Conservation (phyloP, 2,329 filamentous ascomycete species). For the Alternaria triticimaculans region DNA sequence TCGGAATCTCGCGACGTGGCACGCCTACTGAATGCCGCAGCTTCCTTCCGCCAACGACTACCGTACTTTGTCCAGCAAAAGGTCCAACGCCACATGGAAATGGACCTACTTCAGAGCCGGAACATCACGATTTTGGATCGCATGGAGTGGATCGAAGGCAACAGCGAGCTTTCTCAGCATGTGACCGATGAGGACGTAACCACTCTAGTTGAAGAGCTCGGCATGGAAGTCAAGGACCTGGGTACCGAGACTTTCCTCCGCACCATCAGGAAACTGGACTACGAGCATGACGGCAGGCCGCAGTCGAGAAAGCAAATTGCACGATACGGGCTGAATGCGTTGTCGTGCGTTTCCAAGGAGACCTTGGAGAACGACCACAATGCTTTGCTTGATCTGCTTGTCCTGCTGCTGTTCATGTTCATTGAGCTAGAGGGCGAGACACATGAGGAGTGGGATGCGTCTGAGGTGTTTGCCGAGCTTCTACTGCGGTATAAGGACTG, state of each 20-base stretch:
- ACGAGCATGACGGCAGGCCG: conserved; percentile 44
- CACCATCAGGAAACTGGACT: conserved; percentile 58
- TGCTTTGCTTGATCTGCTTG: conserved; percentile 80
- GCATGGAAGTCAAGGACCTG: conserved; percentile 54
- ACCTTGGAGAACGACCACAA: conserved; percentile 74
- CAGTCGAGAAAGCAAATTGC: conserved; percentile 63
- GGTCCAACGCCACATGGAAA: conserved; percentile 70
- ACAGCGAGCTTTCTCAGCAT: conserved; percentile 77
- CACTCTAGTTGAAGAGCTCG: conserved; percentile 67
- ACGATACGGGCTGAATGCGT: conserved; percentile 75
- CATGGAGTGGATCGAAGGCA: conserved; percentile 79
- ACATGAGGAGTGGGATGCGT: conserved; percentile 68
- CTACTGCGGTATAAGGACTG: conserved; percentile 50
- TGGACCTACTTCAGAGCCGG: conserved; percentile 77
- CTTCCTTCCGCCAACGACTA: conserved; percentile 73
- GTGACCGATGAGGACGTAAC: conserved; percentile 76
- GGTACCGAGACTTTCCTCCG: conserved; percentile 60
- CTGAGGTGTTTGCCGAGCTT: conserved; percentile 70
- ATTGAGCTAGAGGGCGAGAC: conserved; percentile 73
- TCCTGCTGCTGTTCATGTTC: conserved; percentile 80
- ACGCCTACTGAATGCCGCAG: conserved; percentile 71
- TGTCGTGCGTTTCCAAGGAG: conserved; percentile 81
- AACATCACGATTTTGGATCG: conserved; percentile 66
- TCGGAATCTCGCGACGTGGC: conserved; percentile 59
- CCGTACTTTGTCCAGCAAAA: conserved; percentile 72